These are phyloP conservation scores for Phytophthora pinifolia DNA, from an alignment of 352 stramenopile genomes.

Conservation along the genomic window DNA sequence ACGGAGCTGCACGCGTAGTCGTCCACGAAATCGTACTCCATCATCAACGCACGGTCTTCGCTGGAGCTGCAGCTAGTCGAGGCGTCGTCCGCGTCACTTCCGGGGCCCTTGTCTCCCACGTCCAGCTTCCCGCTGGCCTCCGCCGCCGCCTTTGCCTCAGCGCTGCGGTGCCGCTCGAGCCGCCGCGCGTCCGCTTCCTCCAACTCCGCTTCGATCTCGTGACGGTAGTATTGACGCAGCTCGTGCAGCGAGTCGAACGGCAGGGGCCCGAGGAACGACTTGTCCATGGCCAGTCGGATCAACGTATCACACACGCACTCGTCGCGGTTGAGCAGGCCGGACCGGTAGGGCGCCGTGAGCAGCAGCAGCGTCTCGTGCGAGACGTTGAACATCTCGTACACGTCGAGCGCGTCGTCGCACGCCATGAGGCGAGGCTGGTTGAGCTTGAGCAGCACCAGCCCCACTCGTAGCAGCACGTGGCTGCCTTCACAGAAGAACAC, in stretches of 20 bases:
- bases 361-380: constrained; percentile 58
- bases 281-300: constrained; percentile 78
- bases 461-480: constrained; percentile 87
- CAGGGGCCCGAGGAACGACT: constrained; percentile 75
- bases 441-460: constrained; percentile 85
- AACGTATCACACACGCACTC: constrained; percentile 84
- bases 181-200: constrained; percentile 38
- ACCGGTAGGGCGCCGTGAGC: constrained; percentile 57
- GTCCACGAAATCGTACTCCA: constrained; percentile 84
- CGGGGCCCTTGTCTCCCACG: background rate
- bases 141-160: background rate
- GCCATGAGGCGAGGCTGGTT: constrained; percentile 67
- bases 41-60: constrained; percentile 39
- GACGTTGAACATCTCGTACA: constrained; percentile 86
- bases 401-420: constrained; percentile 73
- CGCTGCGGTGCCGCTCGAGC: constrained; percentile 23
- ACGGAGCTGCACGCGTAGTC: constrained; percentile 49
- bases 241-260: constrained; percentile 76
- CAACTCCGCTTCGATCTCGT: constrained; percentile 62
- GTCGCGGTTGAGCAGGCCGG: constrained; percentile 70
- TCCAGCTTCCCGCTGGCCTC: background rate
- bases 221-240: constrained; percentile 59
- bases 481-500: constrained; percentile 90
- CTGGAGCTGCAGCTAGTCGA: constrained; percentile 28
- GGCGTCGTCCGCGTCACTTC: constrained; percentile 19